Base-by-base conservation (phyloP, 176 grass and related monocot genomes). In the Eleusine coracana region DNA sequence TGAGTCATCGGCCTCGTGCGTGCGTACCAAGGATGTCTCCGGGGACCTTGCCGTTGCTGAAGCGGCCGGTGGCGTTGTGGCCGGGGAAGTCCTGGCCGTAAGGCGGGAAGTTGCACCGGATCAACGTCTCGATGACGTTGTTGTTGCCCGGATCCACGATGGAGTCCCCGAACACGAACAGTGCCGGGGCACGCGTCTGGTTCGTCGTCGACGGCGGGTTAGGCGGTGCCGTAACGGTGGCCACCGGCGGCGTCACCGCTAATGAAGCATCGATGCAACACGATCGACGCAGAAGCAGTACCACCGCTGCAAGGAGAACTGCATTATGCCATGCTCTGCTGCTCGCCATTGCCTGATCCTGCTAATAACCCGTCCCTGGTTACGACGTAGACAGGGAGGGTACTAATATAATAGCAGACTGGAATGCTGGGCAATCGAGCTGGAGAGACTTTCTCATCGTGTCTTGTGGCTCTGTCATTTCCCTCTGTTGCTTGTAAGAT, bases 81-180 rank as follows among this genome's bases (percentile, higher is more conserved):
- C 79, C 70, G 42, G 81, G 76, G 83, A 97, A 97, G 71, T 97
- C 89, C 80, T 91, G 76, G 51, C 94, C 94, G 70, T 97, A 97
- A 16, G 91, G 94, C 13, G 84, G 10, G 68, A 91, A 89, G 86
- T 97, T 83, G 86, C 58, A 80, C 16, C 80, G 85, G 17, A 87
- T 13, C 49, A 27, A 4, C 20, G 94, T 91, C 20, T 70, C 38
- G 70, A 97, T 73, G 7, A 10, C 91, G 83, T 97, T 97, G 72
- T 97, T 97, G 82, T 93, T 97, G 59, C 94, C 94, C 31, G 94
- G 38, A 78, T 97, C 94, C 67, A 93, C 94, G 65, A 87, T 85
- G 1, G 94, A 93, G 82, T 97, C 94, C 6, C 94, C 94, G 70
- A 93, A 93, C 68, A 88, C 65, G 29, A 91, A 64, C 39, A 97